Evolutionary conservation across 768 basidiomycete species (phyloP), one percentile per base, ranked within the genome.

Genomic region (Cystofilobasidium capitatum): DNA sequence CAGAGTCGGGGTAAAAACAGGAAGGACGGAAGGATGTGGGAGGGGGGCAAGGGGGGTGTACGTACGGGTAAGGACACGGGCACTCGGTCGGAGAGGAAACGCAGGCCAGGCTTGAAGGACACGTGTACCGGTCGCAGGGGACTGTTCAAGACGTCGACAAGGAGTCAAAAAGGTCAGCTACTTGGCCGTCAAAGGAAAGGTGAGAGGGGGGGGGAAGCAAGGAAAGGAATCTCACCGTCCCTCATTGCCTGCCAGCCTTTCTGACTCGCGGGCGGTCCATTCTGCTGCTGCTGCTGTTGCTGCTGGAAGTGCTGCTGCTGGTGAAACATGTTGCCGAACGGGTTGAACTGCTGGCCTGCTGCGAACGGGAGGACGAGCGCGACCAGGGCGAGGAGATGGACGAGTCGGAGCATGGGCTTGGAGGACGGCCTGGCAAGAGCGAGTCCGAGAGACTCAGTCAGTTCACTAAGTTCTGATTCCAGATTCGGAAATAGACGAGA

Each of bases 31-130:
- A 26, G 39, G 60, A 1, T n/a, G 14, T 26, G 26, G 16, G 14
- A 20, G 12, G 29, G 20, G 1, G 3, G 20, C n/a, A n/a, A 24
- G 24, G 2, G 63, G 22, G 4, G 54, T 1, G 37, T 7, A 63
- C 63, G 37, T 20, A 64, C 63, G 49, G 63, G 39, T 64, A 64
- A 10, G 63, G 63, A 31, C 63, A 64, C 14, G 63, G 63, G 54
- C 63, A 64, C 17, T 64, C 49, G 26, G 31, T 16, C 26, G 63
- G 63, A 13, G 14, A 54, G 16, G 40, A 24, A 0, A 64, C 63
- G 40, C 63, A 64, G 1, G 49, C 39, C 36, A 64, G 40, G 20
- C 49, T 39, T 14, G 49, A 20, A 1, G 63, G 63, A 26, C 63
- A 64, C 36, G 54, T 51, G 20, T 64, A 64, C n/a, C 39, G 24